Conservation (phyloP, 495 filamentous ascomycete genomes). For the Delitschia confertaspora region DNA sequence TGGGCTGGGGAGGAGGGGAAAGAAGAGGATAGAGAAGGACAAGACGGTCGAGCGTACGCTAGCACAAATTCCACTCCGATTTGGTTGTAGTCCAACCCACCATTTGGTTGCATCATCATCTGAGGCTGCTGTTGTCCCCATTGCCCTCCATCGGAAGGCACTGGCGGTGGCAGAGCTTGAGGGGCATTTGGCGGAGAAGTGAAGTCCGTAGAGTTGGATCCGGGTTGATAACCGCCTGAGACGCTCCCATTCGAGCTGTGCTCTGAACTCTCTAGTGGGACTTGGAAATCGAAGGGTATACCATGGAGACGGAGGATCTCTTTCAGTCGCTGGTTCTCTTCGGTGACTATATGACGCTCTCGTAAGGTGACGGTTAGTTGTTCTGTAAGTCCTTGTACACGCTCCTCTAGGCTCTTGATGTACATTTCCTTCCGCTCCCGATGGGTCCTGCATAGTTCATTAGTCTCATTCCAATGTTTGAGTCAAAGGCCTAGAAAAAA, state of each 20-base stretch:
- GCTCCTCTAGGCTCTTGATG: conserved; percentile 84
- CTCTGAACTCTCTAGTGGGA: conserved; percentile 26
- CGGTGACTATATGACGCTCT: conserved; percentile 55
- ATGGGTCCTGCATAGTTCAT: conserved; percentile 64
- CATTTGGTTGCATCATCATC: conserved; percentile 12
- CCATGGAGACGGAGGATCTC: conserved; percentile 65
- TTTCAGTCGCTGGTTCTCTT: conserved; percentile 72
- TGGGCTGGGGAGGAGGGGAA: conserved; percentile 4
- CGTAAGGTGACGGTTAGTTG: conserved; percentile 51
- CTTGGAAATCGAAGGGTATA: conserved; percentile 45
- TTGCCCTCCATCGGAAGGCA: conserved; percentile 28
- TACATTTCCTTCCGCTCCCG: conserved; percentile 95
- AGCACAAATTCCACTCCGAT: conserved; percentile 93
- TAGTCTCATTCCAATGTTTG: no score
- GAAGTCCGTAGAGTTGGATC: conserved; percentile 35
- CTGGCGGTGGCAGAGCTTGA: conserved; percentile 14
- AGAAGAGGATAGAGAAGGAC: conserved; percentile 30
- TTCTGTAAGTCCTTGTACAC: conserved; percentile 66
- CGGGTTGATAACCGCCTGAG: conserved; percentile 47
- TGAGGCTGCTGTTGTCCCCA: conserved; percentile 34
- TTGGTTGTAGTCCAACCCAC: conserved; percentile 66
- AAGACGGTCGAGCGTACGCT: conserved; percentile 66
- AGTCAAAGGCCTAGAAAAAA: no score
- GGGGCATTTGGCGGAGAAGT: conserved; percentile 32
- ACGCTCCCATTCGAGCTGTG: conserved; percentile 43